A percentile compares a stretch with the other conserved stretches of the same genome.
phyloP scores from a whole-genome alignment of 2,329 filamentous ascomycete species.

The Pseudogymnoascus sp. region DNA sequence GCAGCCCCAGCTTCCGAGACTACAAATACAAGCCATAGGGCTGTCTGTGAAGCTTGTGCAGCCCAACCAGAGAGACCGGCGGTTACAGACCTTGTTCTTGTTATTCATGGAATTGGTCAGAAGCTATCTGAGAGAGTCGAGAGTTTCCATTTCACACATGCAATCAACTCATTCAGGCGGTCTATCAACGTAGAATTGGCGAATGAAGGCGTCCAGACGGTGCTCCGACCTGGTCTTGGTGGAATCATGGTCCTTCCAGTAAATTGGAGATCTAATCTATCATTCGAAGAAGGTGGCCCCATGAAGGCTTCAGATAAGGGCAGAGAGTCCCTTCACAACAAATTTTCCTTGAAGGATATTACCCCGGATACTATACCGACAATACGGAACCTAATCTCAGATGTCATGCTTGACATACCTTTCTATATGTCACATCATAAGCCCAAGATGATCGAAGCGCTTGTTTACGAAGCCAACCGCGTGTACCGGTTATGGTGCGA shows the following conservation, averaged over 20 bases:
- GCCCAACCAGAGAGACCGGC: slow-evolving; percentile 56
- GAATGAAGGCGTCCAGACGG: slow-evolving; percentile 62
- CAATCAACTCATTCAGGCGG: slow-evolving; percentile 82
- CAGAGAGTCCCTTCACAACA: slow-evolving; percentile 37
- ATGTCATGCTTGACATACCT: slow-evolving; percentile 97
- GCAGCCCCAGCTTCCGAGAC: slow-evolving; percentile 16
- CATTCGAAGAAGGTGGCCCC: slow-evolving; percentile 71
- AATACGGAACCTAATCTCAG: slow-evolving; percentile 87
- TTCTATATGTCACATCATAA: slow-evolving; percentile 98
- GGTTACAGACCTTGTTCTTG: slow-evolving; percentile 80
- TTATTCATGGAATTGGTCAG: slow-evolving; percentile 93
- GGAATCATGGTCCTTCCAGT: slow-evolving; percentile 90
- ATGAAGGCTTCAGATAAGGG: slow-evolving; percentile 46
- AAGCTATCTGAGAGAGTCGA: slow-evolving; percentile 92
- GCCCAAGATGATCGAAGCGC: slow-evolving; percentile 83
- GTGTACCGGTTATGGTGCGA: slow-evolving; percentile 93
- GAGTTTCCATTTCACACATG: slow-evolving; percentile 94
- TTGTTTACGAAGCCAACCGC: slow-evolving; percentile 84
- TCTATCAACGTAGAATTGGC: slow-evolving; percentile 78
- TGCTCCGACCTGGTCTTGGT: slow-evolving; percentile 69
- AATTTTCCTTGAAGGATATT: slow-evolving; percentile 75
- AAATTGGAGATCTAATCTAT: slow-evolving; percentile 87
- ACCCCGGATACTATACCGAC: slow-evolving; percentile 85
- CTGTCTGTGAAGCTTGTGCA: slow-evolving; percentile 49
- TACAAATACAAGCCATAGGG: slow-evolving; percentile 13